Percentiles rank a stretch among this genome's conserved stretches.
These are phyloP conservation scores for Protea cynaroides DNA, from an alignment of 164 flowering plant species.

Conservation along the genomic window DNA sequence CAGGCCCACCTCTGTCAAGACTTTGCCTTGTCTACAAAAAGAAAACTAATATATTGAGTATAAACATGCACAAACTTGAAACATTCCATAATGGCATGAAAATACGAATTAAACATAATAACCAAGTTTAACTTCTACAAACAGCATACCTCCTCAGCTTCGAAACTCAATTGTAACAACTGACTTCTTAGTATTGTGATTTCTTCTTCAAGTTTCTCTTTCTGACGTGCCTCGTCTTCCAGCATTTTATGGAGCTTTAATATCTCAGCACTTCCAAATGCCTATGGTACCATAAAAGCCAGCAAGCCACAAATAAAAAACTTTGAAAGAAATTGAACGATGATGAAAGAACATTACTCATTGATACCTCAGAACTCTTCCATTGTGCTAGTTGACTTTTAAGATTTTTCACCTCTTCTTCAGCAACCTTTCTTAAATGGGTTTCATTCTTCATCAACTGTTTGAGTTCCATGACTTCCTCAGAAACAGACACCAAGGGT, in stretches of 20 bases:
- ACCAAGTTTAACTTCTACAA: background rate
- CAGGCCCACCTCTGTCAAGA: conserved; percentile 56
- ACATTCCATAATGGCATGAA: background rate
- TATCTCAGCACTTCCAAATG: conserved; percentile 56
- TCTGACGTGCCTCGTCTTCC: conserved; percentile 70
- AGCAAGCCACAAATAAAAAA: background rate
- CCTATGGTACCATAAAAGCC: conserved; percentile 32
- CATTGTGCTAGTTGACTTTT: conserved; percentile 51
- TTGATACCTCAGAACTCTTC: conserved; percentile 66
- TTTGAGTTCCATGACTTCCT: conserved; percentile 55
- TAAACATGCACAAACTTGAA: too few relatives aligned
- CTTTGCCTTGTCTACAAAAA: conserved; percentile 57
- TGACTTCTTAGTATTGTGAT: conserved; percentile 63
- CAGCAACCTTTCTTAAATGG: conserved; percentile 57
- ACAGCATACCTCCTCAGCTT: conserved; percentile 82
- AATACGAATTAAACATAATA: background rate
- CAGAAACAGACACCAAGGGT: conserved; percentile 18
- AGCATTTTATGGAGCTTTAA: conserved; percentile 60
- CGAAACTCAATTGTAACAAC: conserved; percentile 73
- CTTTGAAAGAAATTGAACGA: background rate
- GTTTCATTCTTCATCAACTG: conserved; percentile 60
- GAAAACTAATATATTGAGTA: background rate
- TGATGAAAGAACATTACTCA: background rate
- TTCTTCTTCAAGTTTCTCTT: conserved; percentile 81
- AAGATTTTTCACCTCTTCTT: conserved; percentile 62